Evolutionary conservation across 2,329 filamentous ascomycete genomes (phyloP).

Genomic region (Chrysosphaeria jannelii): DNA sequence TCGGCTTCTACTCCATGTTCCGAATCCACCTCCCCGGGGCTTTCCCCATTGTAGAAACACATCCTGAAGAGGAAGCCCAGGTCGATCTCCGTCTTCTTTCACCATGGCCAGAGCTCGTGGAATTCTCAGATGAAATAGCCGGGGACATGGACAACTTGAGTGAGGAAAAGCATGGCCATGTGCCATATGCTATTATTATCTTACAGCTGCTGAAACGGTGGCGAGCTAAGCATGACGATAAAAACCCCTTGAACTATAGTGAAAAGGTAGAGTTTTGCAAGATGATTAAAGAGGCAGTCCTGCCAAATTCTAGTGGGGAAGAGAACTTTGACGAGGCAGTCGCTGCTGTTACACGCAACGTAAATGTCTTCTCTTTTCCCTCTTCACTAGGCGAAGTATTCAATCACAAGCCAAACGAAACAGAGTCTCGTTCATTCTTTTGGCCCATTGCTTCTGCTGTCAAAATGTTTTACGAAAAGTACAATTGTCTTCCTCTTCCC

Average conservation of each 20-base stretch:
- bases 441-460: constrained; percentile 73
- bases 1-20: constrained; percentile 78
- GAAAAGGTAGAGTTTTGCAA: constrained; percentile 67
- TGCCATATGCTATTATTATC: constrained; percentile 63
- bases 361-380: constrained; percentile 37
- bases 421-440: constrained; percentile 25
- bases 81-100: constrained; percentile 58
- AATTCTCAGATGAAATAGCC: constrained; percentile 37
- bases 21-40: constrained; percentile 46
- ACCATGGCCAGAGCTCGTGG: constrained; percentile 58
- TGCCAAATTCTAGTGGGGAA: constrained; percentile 49
- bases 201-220: constrained; percentile 59
- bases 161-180: constrained; percentile 63
- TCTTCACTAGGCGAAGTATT: constrained; percentile 51
- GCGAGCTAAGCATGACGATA: constrained; percentile 39
- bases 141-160: constrained; percentile 36
- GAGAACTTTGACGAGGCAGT: constrained; percentile 93
- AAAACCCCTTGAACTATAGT: constrained; percentile 41
- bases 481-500: constrained; percentile 50
- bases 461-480: constrained; percentile 40
- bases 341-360: constrained; percentile 62
- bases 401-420: constrained; percentile 15
- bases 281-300: constrained; percentile 36
- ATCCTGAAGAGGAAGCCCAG: constrained; percentile 62
- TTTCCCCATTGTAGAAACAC: constrained; percentile 84